These are phyloP conservation scores for Erodium moschatum DNA, from an alignment of 441 rosid species.

Conservation along the genomic window DNA sequence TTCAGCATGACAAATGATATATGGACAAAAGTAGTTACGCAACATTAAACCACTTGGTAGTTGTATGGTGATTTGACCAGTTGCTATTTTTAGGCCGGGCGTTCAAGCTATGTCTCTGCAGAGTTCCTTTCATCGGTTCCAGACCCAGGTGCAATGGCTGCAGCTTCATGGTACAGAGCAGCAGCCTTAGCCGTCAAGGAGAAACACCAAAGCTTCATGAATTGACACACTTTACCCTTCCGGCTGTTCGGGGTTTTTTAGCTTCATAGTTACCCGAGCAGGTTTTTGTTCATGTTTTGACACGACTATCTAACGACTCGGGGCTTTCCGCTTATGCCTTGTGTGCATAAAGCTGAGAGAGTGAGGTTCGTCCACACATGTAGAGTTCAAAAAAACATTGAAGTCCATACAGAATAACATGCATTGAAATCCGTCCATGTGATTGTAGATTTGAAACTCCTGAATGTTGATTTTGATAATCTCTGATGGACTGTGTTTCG, in stretches of 20 bases:
- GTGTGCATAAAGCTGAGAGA: slow-evolving; percentile 40
- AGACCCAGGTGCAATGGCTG: slow-evolving; percentile 95
- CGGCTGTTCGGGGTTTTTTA: slow-evolving; percentile 10
- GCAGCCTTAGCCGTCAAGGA: slow-evolving; percentile 74
- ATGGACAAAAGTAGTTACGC: not conserved
- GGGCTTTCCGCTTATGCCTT: slow-evolving; percentile 46
- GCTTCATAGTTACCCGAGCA: slow-evolving; percentile 14
- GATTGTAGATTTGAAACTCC: slow-evolving; percentile 2
- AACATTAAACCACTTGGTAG: not conserved
- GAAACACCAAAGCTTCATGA: slow-evolving; percentile 24
- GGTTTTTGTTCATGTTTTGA: slow-evolving; percentile 14
- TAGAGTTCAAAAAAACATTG: not conserved
- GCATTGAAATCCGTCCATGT: not conserved
- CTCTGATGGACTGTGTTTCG: not conserved
- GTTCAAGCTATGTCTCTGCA: slow-evolving; percentile 61
- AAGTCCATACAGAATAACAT: slow-evolving; percentile 1
- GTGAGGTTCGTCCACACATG: slow-evolving; percentile 15
- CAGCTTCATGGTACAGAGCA: slow-evolving; percentile 81
- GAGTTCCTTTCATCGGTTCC: slow-evolving; percentile 63
- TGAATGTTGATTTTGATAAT: not conserved
- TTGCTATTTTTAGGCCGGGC: slow-evolving; percentile 55
- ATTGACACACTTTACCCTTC: not conserved
- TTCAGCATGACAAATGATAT: not conserved
- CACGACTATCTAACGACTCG: slow-evolving; percentile 17
- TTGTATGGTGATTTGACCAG: not conserved